A percentile compares a stretch with the other conserved stretches of the same genome.
Evolutionary conservation across 306 rosid genomes (phyloP).

Genomic region (Mimosa pudica): DNA sequence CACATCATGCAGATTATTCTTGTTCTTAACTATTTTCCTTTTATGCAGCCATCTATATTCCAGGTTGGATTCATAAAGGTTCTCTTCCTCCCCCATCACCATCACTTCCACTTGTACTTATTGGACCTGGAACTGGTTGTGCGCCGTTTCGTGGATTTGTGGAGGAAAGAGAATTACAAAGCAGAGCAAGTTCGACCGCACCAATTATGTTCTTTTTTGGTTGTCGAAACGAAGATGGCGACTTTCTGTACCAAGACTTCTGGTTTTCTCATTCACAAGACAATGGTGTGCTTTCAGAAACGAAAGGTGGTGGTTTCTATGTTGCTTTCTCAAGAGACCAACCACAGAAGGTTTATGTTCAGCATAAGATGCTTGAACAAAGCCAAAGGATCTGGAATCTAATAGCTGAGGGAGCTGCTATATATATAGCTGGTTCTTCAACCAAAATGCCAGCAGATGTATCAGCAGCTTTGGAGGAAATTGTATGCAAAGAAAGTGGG

Average conservation of each 20-base stretch:
- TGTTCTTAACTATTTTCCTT: conserved; percentile 34
- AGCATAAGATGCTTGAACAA: conserved; percentile 82
- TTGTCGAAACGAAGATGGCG: conserved; percentile 68
- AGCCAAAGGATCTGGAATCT: conserved; percentile 69
- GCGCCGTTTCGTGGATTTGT: conserved; percentile 88
- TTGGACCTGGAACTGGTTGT: conserved; percentile 97
- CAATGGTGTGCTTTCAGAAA: conserved; percentile 74
- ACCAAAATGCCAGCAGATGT: conserved; percentile 94
- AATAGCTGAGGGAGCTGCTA: conserved; percentile 69
- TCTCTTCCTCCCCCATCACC: conserved; percentile 78
- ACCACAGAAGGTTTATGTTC: conserved; percentile 82
- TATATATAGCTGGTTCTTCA: conserved; percentile 90
- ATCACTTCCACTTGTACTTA: conserved; percentile 77
- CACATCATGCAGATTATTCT: not conserved
- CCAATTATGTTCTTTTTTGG: conserved; percentile 86
- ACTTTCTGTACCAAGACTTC: conserved; percentile 76
- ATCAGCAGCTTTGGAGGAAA: conserved; percentile 73
- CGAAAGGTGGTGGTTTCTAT: conserved; percentile 78
- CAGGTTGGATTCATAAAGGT: conserved; percentile 85
- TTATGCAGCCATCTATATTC: conserved; percentile 54
- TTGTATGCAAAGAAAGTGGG: conserved; percentile 63
- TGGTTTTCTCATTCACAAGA: conserved; percentile 66
- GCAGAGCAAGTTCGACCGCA: conserved; percentile 53
- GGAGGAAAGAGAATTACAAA: conserved; percentile 81
- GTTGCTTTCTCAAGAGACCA: conserved; percentile 93